A percentile compares a stretch with the other conserved stretches of the same genome.
These are phyloP conservation scores for Aureobasidium sp. DNA, from an alignment of 2,329 filamentous ascomycete species.

Conservation along the genomic window DNA sequence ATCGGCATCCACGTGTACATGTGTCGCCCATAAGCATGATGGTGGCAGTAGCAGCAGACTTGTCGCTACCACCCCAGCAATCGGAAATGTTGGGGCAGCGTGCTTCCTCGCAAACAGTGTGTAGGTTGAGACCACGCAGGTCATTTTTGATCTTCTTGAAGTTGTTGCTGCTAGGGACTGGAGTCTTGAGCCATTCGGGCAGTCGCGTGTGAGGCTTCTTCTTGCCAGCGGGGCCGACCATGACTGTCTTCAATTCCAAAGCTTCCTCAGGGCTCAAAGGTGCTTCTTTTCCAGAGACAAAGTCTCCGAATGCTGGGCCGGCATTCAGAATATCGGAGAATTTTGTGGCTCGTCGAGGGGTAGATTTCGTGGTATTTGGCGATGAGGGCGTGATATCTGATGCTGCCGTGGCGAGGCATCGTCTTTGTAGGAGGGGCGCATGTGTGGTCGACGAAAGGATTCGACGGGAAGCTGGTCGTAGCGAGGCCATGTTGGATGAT, in stretches of 20 bases:
- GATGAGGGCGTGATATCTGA: conserved; percentile 28
- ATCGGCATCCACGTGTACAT: conserved; percentile 90
- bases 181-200: conserved; percentile 92
- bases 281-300: conserved; percentile 43
- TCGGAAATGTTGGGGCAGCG: conserved; percentile 96
- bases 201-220: conserved; percentile 65
- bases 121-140: conserved; percentile 76
- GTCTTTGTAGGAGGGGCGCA: conserved; percentile 24
- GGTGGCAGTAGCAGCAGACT: conserved; percentile 86
- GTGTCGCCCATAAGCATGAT: conserved; percentile 99
- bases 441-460: conserved; percentile 23
- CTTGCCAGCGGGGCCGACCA: conserved; percentile 54
- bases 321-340: conserved; percentile 59
- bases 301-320: conserved; percentile 58
- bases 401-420: conserved; percentile 39
- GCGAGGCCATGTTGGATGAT: conserved; percentile 20
- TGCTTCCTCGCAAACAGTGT: conserved; percentile 97
- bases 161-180: conserved; percentile 77
- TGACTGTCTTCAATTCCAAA: conserved; percentile 54
- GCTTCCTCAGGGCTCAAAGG: conserved; percentile 44
- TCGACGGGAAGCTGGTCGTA: conserved; percentile 23
- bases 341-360: conserved; percentile 40
- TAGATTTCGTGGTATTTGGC: conserved; percentile 25
- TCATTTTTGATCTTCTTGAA: conserved; percentile 95
- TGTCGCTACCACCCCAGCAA: conserved; percentile 90